Evolutionary conservation across 1,284 basidiomycete species (phyloP).

Genomic region (Sanghuangporus sanghuang): DNA sequence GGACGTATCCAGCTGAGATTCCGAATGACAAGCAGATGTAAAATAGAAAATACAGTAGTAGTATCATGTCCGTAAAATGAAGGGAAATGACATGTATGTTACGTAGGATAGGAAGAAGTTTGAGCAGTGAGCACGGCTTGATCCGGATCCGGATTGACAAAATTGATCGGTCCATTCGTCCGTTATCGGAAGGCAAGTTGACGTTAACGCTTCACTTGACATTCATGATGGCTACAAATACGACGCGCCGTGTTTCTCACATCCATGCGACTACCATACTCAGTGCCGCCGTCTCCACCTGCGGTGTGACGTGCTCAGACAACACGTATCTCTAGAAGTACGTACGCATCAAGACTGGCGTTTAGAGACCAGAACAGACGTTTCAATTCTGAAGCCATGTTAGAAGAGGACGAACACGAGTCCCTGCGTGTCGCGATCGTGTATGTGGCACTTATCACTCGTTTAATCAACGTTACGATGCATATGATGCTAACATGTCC

Average conservation of each 20-base stretch:
- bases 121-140: background rate
- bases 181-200: too few species aligned
- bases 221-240: too few species aligned
- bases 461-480: background rate
- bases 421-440: conserved; percentile 8
- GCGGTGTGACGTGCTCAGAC: too few species aligned
- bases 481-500: background rate
- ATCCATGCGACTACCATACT: too few species aligned
- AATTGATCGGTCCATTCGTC: too few species aligned
- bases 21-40: background rate
- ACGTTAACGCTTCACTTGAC: too few species aligned
- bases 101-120: background rate
- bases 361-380: background rate
- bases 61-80: background rate
- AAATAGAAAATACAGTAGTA: background rate
- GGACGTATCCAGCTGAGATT: conserved; percentile 1
- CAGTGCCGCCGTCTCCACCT: too few species aligned
- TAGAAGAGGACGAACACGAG: background rate
- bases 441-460: background rate
- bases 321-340: too few species aligned
- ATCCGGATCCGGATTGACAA: too few species aligned
- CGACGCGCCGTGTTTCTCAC: too few species aligned
- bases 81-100: background rate
- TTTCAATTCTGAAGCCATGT: background rate
- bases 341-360: too few species aligned